Percentiles rank a stretch among this genome's conserved stretches.
phyloP scores from a whole-genome alignment of 2,329 filamentous ascomycete genomes.

The Monosporascus sp. region DNA sequence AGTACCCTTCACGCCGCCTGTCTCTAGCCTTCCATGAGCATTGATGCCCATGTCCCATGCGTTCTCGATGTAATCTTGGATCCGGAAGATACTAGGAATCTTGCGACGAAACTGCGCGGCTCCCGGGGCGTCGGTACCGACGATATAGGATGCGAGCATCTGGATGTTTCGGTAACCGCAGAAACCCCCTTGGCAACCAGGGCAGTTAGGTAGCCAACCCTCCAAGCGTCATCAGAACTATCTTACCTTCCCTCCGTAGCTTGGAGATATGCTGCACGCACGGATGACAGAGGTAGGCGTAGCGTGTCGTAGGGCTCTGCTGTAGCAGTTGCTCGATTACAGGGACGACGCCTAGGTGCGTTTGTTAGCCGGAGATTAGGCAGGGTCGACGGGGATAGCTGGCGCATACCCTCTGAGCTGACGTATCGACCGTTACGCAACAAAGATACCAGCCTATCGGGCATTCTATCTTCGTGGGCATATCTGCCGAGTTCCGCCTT shows the following conservation, averaged over 20 bases:
- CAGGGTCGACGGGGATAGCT: background rate
- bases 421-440: constrained; percentile 55
- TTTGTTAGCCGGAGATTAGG: constrained; percentile 35
- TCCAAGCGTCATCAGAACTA: too few relatives aligned
- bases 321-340: constrained; percentile 59
- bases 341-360: constrained; percentile 50
- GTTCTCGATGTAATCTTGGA: constrained; percentile 81
- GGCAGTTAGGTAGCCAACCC: too few relatives aligned
- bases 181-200: constrained; percentile 60
- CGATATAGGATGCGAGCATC: constrained; percentile 78
- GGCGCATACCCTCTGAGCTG: constrained; percentile 43
- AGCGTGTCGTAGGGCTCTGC: constrained; percentile 57
- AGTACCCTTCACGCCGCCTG: constrained; percentile 80
- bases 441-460: constrained; percentile 58
- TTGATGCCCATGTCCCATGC: constrained; percentile 89
- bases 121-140: constrained; percentile 51
- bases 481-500: constrained; percentile 65
- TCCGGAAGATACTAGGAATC: constrained; percentile 70
- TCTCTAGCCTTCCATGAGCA: constrained; percentile 66
- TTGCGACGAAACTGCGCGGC: constrained; percentile 52
- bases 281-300: constrained; percentile 75
- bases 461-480: constrained; percentile 71
- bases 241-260: constrained; percentile 62
- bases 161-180: constrained; percentile 96
- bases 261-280: constrained; percentile 77